Evolutionary conservation across 345 rosid genomes (phyloP).

Genomic region (Arabis hirsuta): DNA sequence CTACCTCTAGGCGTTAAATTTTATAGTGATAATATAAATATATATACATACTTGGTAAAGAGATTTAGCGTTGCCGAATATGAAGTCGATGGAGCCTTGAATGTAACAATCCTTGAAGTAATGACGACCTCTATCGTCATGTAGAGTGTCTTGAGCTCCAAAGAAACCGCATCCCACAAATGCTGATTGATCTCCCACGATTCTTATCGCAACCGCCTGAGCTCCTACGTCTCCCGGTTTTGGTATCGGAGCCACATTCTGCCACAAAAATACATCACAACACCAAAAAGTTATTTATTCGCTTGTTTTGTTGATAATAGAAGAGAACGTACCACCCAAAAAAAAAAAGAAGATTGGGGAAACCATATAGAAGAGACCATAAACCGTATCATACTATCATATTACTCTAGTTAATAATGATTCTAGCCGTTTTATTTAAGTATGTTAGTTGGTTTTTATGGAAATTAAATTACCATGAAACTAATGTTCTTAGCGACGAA

Average conservation of each 20-base stretch:
- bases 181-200: conserved; percentile 69
- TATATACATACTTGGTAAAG: conserved; percentile 58
- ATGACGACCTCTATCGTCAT: conserved; percentile 87
- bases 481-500: conserved; percentile 84
- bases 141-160: conserved; percentile 98
- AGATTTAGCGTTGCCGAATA: conserved; percentile 83
- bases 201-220: conserved; percentile 87
- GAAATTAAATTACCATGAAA: conserved; percentile 65
- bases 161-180: conserved; percentile 91
- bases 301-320: too few relatives aligned
- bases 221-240: conserved; percentile 78
- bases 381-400: too few relatives aligned
- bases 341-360: too few relatives aligned
- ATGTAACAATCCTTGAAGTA: conserved; percentile 88
- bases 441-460: not conserved
- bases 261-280: conserved; percentile 6
- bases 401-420: too few relatives aligned
- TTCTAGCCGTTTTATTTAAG: not conserved
- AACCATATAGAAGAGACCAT: too few relatives aligned
- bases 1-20: not conserved
- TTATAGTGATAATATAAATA: not conserved
- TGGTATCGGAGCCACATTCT: conserved; percentile 88
- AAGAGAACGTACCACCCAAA: too few relatives aligned
- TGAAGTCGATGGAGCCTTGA: conserved; percentile 96
- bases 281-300: conserved; percentile 1